Base-by-base conservation (phyloP, 495 filamentous ascomycete genomes). In the Neurospora intermedia region DNA sequence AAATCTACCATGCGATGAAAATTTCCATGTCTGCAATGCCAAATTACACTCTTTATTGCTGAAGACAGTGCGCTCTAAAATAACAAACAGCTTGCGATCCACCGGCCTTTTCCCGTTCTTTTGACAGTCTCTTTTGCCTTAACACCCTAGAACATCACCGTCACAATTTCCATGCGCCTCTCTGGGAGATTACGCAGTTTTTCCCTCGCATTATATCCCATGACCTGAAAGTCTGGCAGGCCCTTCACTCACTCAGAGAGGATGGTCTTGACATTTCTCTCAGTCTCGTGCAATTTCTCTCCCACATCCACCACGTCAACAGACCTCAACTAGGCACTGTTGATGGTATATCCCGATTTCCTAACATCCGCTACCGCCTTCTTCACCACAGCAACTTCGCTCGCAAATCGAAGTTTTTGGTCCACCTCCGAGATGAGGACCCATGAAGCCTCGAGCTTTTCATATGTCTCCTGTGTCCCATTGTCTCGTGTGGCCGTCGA, bases 401-500 rank as follows among this genome's bases (percentile, higher is more conserved):
- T 78, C 59, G 43, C 43, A 59, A 82, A 82, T 3, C 75, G 75
- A 41, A 82, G 71, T 69, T 72, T 78, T 42, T 8, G 59, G 10
- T 62, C 54, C 38, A 72, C 72, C 41, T 80, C 77, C 7, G 70
- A 66, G 13, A 79, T 73, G 70, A 73, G 70, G 1, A 78, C 71
- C 80, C 80, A 82, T 48, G 43, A 70, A 1, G 76, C 62, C 6
- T 74, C 70, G 11, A 80, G 72, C 31, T 79, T 75, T 75, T 82
- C 80, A 71, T 75, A 77, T 13, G 72, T 75, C 43, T 81, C 79
- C 54, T 80, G 79, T 3, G 78, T 79, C 15, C 72, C 77, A 5
- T 20, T n/a, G 38, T 73, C 74, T n/a, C 71, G 73, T 1, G 70
- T 35, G 0, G 69, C 66, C 13, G 77, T 78, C 43, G 78, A 80